Conservation (phyloP, 2,329 filamentous ascomycete species). For the Fusarium avenaceum region DNA sequence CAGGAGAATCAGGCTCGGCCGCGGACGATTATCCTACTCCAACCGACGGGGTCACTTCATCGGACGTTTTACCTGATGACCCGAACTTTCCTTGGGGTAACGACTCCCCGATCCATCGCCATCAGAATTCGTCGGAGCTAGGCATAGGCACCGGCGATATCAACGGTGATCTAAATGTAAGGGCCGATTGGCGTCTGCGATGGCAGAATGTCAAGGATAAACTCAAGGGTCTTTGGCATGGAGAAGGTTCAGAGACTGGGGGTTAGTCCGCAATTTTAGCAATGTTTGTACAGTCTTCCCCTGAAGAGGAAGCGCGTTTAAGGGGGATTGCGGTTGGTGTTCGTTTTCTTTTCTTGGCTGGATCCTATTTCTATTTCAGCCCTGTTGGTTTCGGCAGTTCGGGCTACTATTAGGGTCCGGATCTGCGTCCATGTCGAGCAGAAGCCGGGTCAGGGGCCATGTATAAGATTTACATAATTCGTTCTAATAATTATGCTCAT, state of each 20-base stretch:
- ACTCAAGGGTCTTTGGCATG: slow-evolving; percentile 34
- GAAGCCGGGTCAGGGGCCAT: slow-evolving; percentile 19
- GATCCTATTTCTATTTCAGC: slow-evolving; percentile 36
- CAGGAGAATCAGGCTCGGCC: slow-evolving; percentile 13
- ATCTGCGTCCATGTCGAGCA: slow-evolving; percentile 2
- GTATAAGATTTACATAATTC: slow-evolving; percentile 33
- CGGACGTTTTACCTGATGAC: slow-evolving; percentile 47
- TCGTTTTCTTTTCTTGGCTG: slow-evolving; percentile 28
- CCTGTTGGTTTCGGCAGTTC: slow-evolving; percentile 40
- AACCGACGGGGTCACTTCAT: slow-evolving; percentile 29
- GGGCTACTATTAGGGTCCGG: slow-evolving; percentile 27
- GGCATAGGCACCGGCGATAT: slow-evolving; percentile 36
- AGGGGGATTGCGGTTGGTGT: slow-evolving; percentile 5
- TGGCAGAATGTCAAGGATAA: slow-evolving; percentile 37
- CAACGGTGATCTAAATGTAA: slow-evolving; percentile 21
- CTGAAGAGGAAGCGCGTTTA: neutral
- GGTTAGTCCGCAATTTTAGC: slow-evolving; percentile 17
- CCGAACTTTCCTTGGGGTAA: slow-evolving; percentile 56
- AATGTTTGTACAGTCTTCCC: slow-evolving; percentile 10
- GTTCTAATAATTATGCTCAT: slow-evolving; percentile 23
- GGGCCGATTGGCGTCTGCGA: slow-evolving; percentile 17
- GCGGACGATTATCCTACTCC: slow-evolving; percentile 36
- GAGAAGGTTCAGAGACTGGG: slow-evolving; percentile 11
- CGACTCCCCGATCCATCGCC: slow-evolving; percentile 54
- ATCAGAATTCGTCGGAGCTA: slow-evolving; percentile 50